Percentiles rank a stretch among this genome's conserved stretches.
These are phyloP conservation scores for Aspergillus arachidicola DNA, from an alignment of 2,329 filamentous ascomycete genomes.

Conservation along the genomic window DNA sequence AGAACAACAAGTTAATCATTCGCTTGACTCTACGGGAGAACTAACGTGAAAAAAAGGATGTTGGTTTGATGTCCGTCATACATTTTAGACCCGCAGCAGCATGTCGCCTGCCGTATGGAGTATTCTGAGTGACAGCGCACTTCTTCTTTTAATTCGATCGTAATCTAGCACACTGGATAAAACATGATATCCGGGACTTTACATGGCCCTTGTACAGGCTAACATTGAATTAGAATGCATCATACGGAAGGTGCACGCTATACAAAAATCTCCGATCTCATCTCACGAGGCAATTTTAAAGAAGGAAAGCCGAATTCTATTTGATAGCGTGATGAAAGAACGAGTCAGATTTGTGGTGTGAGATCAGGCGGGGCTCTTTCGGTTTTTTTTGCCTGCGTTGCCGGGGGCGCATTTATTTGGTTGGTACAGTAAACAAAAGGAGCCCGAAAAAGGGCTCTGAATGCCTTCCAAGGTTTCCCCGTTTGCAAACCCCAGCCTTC, in stretches of 20 bases:
- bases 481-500: background rate
- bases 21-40: background rate
- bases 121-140: background rate
- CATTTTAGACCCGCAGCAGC: constrained; percentile 1
- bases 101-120: background rate
- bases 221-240: background rate
- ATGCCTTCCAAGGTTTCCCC: background rate
- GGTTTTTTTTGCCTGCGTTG: constrained; percentile 16
- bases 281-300: background rate
- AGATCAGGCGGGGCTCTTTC: constrained; percentile 6
- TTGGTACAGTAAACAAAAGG: constrained; percentile 22
- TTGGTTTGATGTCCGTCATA: background rate
- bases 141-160: background rate
- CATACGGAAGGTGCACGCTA: background rate
- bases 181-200: background rate
- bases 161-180: background rate
- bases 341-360: constrained; percentile 8
- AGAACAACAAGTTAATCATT: background rate
- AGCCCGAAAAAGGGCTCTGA: background rate
- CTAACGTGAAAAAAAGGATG: background rate
- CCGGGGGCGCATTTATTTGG: constrained; percentile 12
- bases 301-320: background rate
- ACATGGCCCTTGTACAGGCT: background rate
- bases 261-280: background rate
- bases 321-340: background rate